phyloP scores from a whole-genome alignment of 2,329 filamentous ascomycete species.

The Cladorrhinum sp. region DNA sequence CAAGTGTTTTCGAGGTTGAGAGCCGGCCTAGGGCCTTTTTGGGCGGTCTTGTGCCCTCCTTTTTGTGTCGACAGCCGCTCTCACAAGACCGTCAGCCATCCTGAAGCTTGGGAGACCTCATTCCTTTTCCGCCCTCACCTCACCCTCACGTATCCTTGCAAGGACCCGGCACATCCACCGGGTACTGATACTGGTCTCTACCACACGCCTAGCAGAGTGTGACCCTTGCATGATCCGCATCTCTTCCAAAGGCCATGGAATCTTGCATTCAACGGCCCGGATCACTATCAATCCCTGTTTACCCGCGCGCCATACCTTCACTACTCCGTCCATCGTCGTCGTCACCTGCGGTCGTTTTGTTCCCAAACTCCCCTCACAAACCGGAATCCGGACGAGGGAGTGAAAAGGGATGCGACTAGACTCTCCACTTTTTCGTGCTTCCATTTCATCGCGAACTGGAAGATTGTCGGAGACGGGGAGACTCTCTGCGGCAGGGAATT shows the following conservation, averaged over 20 bases:
- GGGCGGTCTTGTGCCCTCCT: not conserved
- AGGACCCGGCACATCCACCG: slow-evolving; percentile 10
- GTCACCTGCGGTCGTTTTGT: slow-evolving; percentile 16
- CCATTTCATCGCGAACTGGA: not conserved
- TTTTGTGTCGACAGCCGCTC: not conserved
- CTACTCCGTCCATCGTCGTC: slow-evolving; percentile 7
- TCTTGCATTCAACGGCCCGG: slow-evolving; percentile 30
- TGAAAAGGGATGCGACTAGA: not conserved
- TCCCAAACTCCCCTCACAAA: not conserved
- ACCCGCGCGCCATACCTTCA: slow-evolving; percentile 17
- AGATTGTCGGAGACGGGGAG: not conserved
- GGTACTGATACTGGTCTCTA: slow-evolving; percentile 5
- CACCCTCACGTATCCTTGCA: no score
- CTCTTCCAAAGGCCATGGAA: slow-evolving; percentile 26
- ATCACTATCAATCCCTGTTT: slow-evolving; percentile 23
- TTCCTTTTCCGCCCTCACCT: slow-evolving; percentile 1
- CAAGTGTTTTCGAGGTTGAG: slow-evolving; percentile 13
- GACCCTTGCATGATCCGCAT: slow-evolving; percentile 29
- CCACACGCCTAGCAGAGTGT: slow-evolving; percentile 7
- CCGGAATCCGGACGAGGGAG: slow-evolving; percentile 5
- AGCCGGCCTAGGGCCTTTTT: not conserved
- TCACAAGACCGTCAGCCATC: not conserved
- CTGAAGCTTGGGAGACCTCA: not conserved
- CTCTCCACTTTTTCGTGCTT: no score
- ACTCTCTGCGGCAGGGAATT: slow-evolving; percentile 1